Percentiles rank a stretch among this genome's conserved stretches.
phyloP scores from a whole-genome alignment of 2,329 filamentous ascomycete genomes.

The Thelonectria discophora region DNA sequence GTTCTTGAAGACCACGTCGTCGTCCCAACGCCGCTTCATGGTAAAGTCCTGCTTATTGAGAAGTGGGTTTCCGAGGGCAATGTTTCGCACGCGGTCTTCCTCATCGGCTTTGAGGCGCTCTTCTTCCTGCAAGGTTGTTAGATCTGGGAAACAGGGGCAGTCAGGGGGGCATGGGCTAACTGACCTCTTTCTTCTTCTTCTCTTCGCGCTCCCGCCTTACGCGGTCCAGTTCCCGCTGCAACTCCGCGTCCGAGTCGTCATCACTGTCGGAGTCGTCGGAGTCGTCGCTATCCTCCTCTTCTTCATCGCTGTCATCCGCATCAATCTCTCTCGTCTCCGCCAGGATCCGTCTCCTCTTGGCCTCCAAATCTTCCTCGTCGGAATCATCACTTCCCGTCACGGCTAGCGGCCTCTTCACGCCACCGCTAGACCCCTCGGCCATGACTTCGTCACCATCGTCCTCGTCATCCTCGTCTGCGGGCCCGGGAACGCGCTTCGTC shows the following conservation, averaged over 20 bases:
- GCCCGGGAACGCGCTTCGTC: slow-evolving; percentile 66
- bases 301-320: slow-evolving; percentile 70
- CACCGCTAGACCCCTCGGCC: slow-evolving; percentile 48
- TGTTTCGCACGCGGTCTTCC: slow-evolving; percentile 85
- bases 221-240: slow-evolving; percentile 93
- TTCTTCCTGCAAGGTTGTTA: slow-evolving; percentile 65
- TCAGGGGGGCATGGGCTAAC: neutral
- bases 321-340: slow-evolving; percentile 91
- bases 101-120: slow-evolving; percentile 83
- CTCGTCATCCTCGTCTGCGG: slow-evolving; percentile 60
- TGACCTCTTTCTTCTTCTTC: slow-evolving; percentile 51
- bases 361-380: slow-evolving; percentile 78
- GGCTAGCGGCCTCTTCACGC: slow-evolving; percentile 67
- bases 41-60: slow-evolving; percentile 90
- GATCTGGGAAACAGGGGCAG: neutral
- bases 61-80: slow-evolving; percentile 90
- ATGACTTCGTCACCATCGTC: slow-evolving; percentile 45
- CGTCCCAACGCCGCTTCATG: slow-evolving; percentile 94
- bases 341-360: slow-evolving; percentile 85
- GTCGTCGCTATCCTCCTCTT: slow-evolving; percentile 60
- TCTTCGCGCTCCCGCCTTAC: slow-evolving; percentile 79
- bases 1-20: slow-evolving; percentile 99
- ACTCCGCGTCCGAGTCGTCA: slow-evolving; percentile 72
- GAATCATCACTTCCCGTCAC: slow-evolving; percentile 51
- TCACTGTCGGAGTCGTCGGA: slow-evolving; percentile 60